Base-by-base conservation (phyloP, 805 yeast genomes). In the Millerago galiae region DNA sequence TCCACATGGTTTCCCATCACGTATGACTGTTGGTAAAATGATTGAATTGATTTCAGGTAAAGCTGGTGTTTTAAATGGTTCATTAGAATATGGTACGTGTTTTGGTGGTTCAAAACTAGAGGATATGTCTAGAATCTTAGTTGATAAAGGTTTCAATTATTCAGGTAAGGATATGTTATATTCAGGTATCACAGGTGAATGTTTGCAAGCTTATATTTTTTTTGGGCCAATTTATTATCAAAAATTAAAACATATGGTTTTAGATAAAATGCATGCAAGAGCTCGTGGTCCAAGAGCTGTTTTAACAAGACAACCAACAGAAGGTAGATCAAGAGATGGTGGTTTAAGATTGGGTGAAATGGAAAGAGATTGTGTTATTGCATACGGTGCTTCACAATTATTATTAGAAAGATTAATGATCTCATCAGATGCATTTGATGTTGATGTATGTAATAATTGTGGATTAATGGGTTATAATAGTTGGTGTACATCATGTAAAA, bases 11-110 rank as follows among this genome's bases (percentile, higher is more conserved):
- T 93, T 91, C 82, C 99, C 99, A 49, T 91, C 98, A 29, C 95
- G 99, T 76, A 93, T 93, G 99, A 93, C 99, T 32, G 98, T 93
- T 15, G 99, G 99, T 46, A 93, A 93, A 66, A 91, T 93, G 98
- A 79, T 93, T 52, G 99, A 93, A 64, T 72, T 91, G 48, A 84
- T 93, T 18, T 84, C 96, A 27, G 99, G 99, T 53, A 93, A 93
- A 60, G 99, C 98, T 0, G 99, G 99, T 62, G 97, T 93, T 32
- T 66, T 93, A 53, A 84, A 87, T 54, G 99, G 99, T 4, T 59
- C 85, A 2, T 69, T 93, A 46, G 95, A 93, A 62, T 93, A 93
- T 55, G 99, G 99, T 56, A 93, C 99, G 1, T 93, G 98, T 68
- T 93, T 93, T 61, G 99, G 99, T 37, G 99, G 99, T 27, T 86